These are phyloP conservation scores for Hortiboletus rubellus DNA, from an alignment of 1,284 basidiomycete genomes.

Conservation along the genomic window DNA sequence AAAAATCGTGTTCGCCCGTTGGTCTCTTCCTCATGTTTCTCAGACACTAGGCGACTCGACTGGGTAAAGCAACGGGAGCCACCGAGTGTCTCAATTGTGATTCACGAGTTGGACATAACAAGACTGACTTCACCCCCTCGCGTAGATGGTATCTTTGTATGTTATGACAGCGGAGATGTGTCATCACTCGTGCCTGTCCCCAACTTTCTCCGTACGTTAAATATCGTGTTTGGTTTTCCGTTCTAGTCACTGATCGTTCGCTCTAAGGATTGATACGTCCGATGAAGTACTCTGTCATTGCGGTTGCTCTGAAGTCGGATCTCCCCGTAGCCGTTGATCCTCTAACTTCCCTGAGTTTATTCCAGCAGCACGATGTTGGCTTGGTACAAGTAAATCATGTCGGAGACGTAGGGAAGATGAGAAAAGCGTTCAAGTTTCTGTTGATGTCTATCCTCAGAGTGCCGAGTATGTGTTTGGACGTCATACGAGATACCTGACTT, in stretches of 20 bases:
- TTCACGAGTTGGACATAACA: slow-evolving; percentile 36
- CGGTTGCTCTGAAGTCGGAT: slow-evolving; percentile 77
- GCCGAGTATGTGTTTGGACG: slow-evolving; percentile 44
- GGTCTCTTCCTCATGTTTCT: slow-evolving; percentile 14
- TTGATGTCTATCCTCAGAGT: slow-evolving; percentile 58
- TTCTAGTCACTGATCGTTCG: slow-evolving; percentile 12
- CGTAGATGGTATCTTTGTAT: slow-evolving; percentile 71
- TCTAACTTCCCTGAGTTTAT: slow-evolving; percentile 46
- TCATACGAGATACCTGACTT: slow-evolving; percentile 6
- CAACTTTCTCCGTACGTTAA: slow-evolving; percentile 57
- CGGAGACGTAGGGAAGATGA: slow-evolving; percentile 58
- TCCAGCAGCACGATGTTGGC: slow-evolving; percentile 62
- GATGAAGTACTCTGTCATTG: slow-evolving; percentile 59
- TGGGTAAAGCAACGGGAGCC: slow-evolving; percentile 36
- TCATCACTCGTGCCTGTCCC: slow-evolving; percentile 64
- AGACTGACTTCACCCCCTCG: slow-evolving; percentile 48
- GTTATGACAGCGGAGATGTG: slow-evolving; percentile 66
- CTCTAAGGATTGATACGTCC: slow-evolving; percentile 54
- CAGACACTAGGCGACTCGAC: slow-evolving; percentile 35
- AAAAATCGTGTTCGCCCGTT: slow-evolving; percentile 3
- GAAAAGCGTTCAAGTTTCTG: slow-evolving; percentile 64
- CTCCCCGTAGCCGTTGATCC: slow-evolving; percentile 57
- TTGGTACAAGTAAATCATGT: slow-evolving; percentile 61
- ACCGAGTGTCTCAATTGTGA: slow-evolving; percentile 30
- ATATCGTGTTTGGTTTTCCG: slow-evolving; percentile 4